phyloP scores from a whole-genome alignment of 2,329 filamentous ascomycete species.

The Fusarium zealandicum region DNA sequence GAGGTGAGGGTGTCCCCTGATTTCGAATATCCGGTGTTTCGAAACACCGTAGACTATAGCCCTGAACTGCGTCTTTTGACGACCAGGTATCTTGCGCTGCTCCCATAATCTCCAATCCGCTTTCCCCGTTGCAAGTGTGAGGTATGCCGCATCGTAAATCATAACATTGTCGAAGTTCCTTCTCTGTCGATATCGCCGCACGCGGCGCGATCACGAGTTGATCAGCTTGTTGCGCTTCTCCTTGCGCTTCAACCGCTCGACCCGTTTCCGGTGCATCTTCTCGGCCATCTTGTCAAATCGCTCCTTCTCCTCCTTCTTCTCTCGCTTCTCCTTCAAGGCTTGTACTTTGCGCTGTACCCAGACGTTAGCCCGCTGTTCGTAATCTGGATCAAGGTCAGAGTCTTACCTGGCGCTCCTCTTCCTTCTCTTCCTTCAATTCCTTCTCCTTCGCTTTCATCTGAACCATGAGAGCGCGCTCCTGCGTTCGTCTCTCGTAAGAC shows the following conservation, averaged over 20 bases:
- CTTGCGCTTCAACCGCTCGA: conserved; percentile 90
- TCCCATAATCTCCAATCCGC: conserved; percentile 19
- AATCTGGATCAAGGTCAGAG: too few species aligned
- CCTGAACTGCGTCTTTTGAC: conserved; percentile 12
- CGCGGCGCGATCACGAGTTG: conserved; percentile 60
- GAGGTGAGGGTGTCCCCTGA: not conserved
- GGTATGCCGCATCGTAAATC: conserved; percentile 36
- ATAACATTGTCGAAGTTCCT: conserved; percentile 27
- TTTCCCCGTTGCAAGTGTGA: conserved; percentile 12
- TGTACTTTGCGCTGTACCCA: conserved; percentile 72
- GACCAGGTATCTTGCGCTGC: conserved; percentile 26
- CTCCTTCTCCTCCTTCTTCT: conserved; percentile 90
- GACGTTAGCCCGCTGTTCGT: conserved; percentile 16
- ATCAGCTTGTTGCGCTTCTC: conserved; percentile 94
- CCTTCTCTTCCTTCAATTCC: conserved; percentile 96
- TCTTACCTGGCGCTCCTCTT: conserved; percentile 81
- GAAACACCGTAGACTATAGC: not conserved
- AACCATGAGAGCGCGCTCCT: conserved; percentile 71
- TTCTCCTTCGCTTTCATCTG: conserved; percentile 93
- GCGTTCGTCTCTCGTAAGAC: conserved; percentile 78
- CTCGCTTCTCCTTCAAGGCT: conserved; percentile 82
- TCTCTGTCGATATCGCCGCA: conserved; percentile 2
- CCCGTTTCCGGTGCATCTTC: conserved; percentile 96
- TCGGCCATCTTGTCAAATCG: conserved; percentile 92
- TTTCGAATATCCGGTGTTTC: not conserved